Conservation (phyloP, 805 yeast genomes). For the Candida corydali region DNA sequence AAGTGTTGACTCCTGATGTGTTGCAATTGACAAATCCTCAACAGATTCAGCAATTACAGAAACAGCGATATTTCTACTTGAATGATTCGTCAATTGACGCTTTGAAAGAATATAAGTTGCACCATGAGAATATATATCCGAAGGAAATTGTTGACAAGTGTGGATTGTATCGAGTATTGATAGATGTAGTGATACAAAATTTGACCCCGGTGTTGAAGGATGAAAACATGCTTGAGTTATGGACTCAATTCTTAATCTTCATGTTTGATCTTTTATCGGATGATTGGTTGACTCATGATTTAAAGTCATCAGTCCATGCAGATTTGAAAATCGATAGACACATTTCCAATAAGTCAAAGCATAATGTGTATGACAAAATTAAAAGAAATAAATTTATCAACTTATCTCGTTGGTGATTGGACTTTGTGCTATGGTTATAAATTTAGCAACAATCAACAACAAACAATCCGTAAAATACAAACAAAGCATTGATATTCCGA, state of each 20-base stretch:
- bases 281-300: too few relatives aligned
- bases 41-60: background rate
- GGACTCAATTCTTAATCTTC: conserved; percentile 3
- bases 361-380: too few relatives aligned
- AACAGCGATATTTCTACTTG: background rate
- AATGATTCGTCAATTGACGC: background rate
- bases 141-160: background rate
- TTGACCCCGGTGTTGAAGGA: background rate
- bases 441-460: too few relatives aligned
- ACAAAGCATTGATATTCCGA: too few relatives aligned
- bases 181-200: background rate
- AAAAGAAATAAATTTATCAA: too few relatives aligned
- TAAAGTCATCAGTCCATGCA: too few relatives aligned
- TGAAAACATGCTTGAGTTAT: background rate
- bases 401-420: too few relatives aligned
- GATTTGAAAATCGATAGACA: too few relatives aligned
- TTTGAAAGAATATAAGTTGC: background rate
- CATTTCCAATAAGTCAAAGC: too few relatives aligned
- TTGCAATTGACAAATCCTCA: background rate
- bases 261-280: conserved; percentile 1
- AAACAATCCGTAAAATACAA: too few relatives aligned
- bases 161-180: background rate
- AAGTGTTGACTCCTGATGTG: background rate
- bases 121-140: background rate
- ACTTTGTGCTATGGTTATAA: too few relatives aligned